Percentiles rank a stretch among this genome's conserved stretches.
Evolutionary conservation across 2,329 filamentous ascomycete species (phyloP).

Genomic region (Fonsecaea nubica): DNA sequence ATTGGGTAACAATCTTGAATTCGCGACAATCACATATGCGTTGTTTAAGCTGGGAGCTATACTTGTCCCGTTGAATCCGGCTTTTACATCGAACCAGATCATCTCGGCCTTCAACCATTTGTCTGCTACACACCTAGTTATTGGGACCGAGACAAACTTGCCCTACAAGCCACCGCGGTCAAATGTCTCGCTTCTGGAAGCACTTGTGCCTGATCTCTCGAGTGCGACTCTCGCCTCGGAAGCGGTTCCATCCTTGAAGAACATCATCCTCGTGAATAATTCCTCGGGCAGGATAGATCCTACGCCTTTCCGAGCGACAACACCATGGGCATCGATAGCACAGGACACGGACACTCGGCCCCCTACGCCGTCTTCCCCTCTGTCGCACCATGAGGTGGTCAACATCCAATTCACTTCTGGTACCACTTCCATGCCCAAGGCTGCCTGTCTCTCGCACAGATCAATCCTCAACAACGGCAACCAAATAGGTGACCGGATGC

Average conservation of each 20-base stretch:
- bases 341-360: slow-evolving; percentile 50
- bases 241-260: slow-evolving; percentile 70
- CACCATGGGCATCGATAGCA: slow-evolving; percentile 55
- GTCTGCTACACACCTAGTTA: slow-evolving; percentile 73
- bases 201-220: slow-evolving; percentile 59
- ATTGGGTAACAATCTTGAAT: slow-evolving; percentile 83
- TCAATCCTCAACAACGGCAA: slow-evolving; percentile 92
- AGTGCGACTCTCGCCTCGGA: slow-evolving; percentile 58
- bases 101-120: slow-evolving; percentile 79
- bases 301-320: slow-evolving; percentile 51
- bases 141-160: slow-evolving; percentile 86
- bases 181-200: slow-evolving; percentile 64
- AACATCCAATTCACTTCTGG: slow-evolving; percentile 98
- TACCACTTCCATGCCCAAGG: slow-evolving; percentile 90
- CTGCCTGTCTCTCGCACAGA: slow-evolving; percentile 83
- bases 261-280: slow-evolving; percentile 82
- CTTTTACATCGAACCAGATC: slow-evolving; percentile 82
- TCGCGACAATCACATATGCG: slow-evolving; percentile 79
- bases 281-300: slow-evolving; percentile 62
- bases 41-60: slow-evolving; percentile 94
- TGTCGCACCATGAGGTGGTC: slow-evolving; percentile 67
- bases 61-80: slow-evolving; percentile 90
- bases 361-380: slow-evolving; percentile 54
- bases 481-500: slow-evolving; percentile 85
- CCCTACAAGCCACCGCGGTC: slow-evolving; percentile 68